A percentile compares a stretch with the other conserved stretches of the same genome.
These are phyloP conservation scores for Cadophora sp. DNA, from an alignment of 2,329 filamentous ascomycete genomes.

Conservation along the genomic window DNA sequence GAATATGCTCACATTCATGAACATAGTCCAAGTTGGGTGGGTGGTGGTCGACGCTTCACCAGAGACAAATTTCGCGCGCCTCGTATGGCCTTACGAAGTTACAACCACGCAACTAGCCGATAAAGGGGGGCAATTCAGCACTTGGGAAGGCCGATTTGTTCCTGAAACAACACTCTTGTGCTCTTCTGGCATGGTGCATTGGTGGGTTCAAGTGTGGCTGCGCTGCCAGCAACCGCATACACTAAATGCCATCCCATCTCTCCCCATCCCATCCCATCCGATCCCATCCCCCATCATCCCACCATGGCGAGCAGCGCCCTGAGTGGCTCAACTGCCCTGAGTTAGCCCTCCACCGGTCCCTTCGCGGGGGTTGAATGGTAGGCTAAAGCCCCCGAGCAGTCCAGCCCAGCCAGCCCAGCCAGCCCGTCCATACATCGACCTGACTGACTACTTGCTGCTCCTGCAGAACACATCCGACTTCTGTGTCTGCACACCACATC, in stretches of 20 bases:
- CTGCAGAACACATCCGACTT: neutral
- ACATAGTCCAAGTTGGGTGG: too few relatives aligned
- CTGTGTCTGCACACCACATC: neutral
- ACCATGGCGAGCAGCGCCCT: neutral
- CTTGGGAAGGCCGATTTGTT: slow-evolving; percentile 7
- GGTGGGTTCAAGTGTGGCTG: neutral
- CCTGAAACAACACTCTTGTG: slow-evolving; percentile 17
- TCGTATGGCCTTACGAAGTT: slow-evolving; percentile 11
- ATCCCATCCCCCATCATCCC: neutral
- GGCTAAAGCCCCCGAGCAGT: slow-evolving; percentile 9
- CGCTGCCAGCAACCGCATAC: slow-evolving; percentile 7
- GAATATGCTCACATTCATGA: too few relatives aligned
- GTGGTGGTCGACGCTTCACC: too few relatives aligned
- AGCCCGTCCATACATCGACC: neutral
- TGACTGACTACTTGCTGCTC: neutral
- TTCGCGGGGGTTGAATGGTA: neutral
- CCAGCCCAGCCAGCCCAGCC: neutral
- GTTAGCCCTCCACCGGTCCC: neutral
- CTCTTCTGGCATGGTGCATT: slow-evolving; percentile 16
- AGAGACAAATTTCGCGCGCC: too few relatives aligned
- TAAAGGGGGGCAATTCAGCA: neutral
- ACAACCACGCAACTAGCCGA: slow-evolving; percentile 14
- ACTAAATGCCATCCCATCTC: neutral
- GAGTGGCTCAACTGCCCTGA: slow-evolving; percentile 8
- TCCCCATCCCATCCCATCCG: neutral